Conservation (phyloP, 306 rosid genomes). For the Cajanus cajan region DNA sequence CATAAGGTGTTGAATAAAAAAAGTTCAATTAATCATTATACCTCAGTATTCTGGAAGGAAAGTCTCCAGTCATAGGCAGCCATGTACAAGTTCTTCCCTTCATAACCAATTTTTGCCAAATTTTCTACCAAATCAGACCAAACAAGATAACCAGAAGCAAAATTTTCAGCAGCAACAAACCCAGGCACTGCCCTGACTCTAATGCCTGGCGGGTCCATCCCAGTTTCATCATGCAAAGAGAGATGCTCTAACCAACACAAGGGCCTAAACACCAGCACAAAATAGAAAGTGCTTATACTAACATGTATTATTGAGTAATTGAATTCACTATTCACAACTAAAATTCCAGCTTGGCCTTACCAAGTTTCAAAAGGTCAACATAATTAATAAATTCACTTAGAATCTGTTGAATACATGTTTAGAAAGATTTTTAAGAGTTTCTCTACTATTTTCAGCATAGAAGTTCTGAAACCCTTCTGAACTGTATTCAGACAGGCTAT, state of each 20-base stretch:
- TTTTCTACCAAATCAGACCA: constrained; percentile 79
- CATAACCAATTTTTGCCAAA: constrained; percentile 82
- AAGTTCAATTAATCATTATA: not conserved
- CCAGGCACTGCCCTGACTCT: constrained; percentile 72
- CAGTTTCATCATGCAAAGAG: constrained; percentile 71
- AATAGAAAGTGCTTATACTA: not conserved
- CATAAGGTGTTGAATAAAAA: not conserved
- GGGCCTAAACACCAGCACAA: constrained; percentile 45
- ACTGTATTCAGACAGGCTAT: too few relatives aligned
- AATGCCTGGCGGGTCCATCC: constrained; percentile 84
- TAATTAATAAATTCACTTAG: not conserved
- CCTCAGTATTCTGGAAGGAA: constrained; percentile 89
- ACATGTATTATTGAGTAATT: not conserved
- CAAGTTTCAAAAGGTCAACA: not conserved
- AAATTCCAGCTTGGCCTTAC: not conserved
- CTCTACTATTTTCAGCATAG: too few relatives aligned
- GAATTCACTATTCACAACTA: not conserved
- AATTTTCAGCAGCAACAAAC: constrained; percentile 56
- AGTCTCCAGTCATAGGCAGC: constrained; percentile 83
- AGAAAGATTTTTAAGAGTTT: too few relatives aligned
- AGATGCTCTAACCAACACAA: constrained; percentile 85
- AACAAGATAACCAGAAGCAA: constrained; percentile 57
- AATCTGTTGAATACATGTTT: too few relatives aligned
- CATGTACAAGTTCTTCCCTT: constrained; percentile 75
- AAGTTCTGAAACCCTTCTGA: too few relatives aligned